Evolutionary conservation across 805 yeast genomes (phyloP), one percentile per base, ranked within the genome.

Genomic region (Priceomyces medius): DNA sequence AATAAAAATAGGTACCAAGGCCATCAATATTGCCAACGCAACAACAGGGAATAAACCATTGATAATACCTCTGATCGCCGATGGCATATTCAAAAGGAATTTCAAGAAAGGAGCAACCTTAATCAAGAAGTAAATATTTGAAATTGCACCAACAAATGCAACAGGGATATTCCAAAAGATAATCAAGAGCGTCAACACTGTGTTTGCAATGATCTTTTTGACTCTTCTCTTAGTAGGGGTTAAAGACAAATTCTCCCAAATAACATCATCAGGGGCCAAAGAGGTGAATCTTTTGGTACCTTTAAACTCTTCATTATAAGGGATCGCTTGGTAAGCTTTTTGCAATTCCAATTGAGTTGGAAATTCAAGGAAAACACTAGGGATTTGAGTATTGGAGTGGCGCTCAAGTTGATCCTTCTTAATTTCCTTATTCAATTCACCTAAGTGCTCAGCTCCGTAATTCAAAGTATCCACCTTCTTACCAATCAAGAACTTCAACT

Each of bases 261-360:
- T 69, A 35, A 91, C 73, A 54, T 91, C 97, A 31, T 80, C 83
- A 6, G 98, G 97, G 8, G 85, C 69, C 37, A 81, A 68, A 21
- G 88, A 88, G 40, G 80, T 79, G 51, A 68, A 64, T 44, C 79
- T 66, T 45, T 76, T 74, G 57, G 58, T 76, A 48, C 49, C 58
- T 54, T 64, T 73, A 46, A 71, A 68, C 66, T 75, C 56, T 56
- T 68, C 57, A 56, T 74, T 74, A 49, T 74, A 77, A 26, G 84
- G 83, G 48, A 84, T 64, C n/a, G 88, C 82, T 67, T 91, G 98
- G 63, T 74, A 85, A 36, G 96, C 96, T 51, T 81, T 75, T 64
- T 90, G 97, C 42, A 93, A 84, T 59, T 90, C 95, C 45, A 85
- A 75, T 63, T 89, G 97, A 45, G 86, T 74, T 38, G 85, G 76